Conservation (phyloP, 441 rosid genomes). For the Codiaeum variegatum region DNA sequence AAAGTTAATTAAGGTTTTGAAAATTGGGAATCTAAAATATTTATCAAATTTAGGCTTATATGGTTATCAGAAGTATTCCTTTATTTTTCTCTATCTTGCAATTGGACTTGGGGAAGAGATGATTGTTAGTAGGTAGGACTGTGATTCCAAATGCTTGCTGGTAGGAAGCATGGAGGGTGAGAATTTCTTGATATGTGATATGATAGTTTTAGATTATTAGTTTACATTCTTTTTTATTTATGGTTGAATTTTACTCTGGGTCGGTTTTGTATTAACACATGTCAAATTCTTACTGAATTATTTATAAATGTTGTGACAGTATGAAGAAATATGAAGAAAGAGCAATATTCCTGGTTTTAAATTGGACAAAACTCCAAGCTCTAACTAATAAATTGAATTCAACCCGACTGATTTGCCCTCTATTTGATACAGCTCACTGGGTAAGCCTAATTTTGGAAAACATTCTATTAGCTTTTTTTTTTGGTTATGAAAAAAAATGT, state of each 20-base stretch:
- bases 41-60: not conserved
- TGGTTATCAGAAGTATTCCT: not conserved
- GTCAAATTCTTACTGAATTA: not conserved
- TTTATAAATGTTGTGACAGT: slow-evolving; percentile 29
- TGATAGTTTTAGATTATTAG: not conserved
- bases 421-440: slow-evolving; percentile 93
- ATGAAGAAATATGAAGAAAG: slow-evolving; percentile 92
- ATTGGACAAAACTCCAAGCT: slow-evolving; percentile 65
- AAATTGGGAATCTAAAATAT: not conserved
- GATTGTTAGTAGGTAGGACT: slow-evolving; percentile 76
- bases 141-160: not conserved
- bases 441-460: slow-evolving; percentile 43
- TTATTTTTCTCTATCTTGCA: slow-evolving; percentile 50
- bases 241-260: not conserved
- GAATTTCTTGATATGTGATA: too few species aligned
- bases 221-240: not conserved
- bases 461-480: too few species aligned
- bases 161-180: not conserved
- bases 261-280: not conserved
- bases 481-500: too few species aligned
- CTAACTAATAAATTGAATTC: slow-evolving; percentile 65
- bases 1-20: not conserved
- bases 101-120: slow-evolving; percentile 97
- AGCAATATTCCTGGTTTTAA: slow-evolving; percentile 78
- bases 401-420: slow-evolving; percentile 75